Evolutionary conservation across 768 basidiomycete species (phyloP).

Genomic region (Boletus tomentosulus): DNA sequence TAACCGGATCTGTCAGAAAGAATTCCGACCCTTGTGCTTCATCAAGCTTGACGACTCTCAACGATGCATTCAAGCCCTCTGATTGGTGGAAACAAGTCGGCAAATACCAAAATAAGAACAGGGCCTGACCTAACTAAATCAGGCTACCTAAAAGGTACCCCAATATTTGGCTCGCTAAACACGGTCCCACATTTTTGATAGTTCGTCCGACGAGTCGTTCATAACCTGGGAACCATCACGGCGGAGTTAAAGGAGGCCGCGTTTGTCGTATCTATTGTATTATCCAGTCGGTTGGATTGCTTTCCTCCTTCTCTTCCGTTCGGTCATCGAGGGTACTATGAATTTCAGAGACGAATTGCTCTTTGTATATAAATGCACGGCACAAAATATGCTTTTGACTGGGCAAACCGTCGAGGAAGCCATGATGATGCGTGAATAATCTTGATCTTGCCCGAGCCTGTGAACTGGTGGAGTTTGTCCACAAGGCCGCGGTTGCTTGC

Average conservation of each 20-base stretch:
- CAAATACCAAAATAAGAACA: no score
- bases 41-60: no score
- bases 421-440: background rate
- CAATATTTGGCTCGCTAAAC: no score
- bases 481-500: no score
- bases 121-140: no score
- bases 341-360: background rate
- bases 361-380: background rate
- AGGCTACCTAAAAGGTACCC: no score
- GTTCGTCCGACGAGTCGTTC: constrained; percentile 51
- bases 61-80: no score
- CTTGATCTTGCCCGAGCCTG: background rate
- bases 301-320: background rate
- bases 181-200: no score
- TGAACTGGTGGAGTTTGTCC: background rate
- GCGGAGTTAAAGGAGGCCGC: constrained; percentile 21
- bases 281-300: background rate
- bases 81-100: no score
- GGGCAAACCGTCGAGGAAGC: background rate
- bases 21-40: no score
- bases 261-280: background rate
- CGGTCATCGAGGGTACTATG: background rate
- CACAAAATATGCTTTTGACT: background rate
- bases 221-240: constrained; percentile 59
- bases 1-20: background rate